Percentiles rank a stretch among this genome's conserved stretches.
These are phyloP conservation scores for Solanum hybrid DNA, from an alignment of 305 asterid species.

Conservation along the genomic window DNA sequence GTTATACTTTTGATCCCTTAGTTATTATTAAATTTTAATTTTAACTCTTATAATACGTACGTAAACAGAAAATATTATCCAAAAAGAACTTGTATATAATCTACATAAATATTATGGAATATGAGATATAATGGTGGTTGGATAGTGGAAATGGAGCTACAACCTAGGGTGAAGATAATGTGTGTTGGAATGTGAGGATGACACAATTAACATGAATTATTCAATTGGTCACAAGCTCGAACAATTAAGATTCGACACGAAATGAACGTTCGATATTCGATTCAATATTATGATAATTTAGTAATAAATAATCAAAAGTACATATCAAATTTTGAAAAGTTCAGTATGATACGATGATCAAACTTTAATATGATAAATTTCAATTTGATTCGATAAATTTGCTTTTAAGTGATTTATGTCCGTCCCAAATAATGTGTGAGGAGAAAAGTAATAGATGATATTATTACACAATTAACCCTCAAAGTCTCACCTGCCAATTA, in stretches of 20 bases:
- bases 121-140: not conserved
- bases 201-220: not conserved
- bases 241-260: not conserved
- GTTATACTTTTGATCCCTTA: not conserved
- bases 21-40: not conserved
- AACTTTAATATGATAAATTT: not conserved
- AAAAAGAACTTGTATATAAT: not conserved
- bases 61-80: not conserved
- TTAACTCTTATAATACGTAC: not conserved
- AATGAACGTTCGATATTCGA: not conserved
- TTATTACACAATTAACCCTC: not conserved
- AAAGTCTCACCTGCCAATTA: not conserved
- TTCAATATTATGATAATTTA: not conserved
- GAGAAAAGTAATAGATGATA: not conserved
- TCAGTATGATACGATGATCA: not conserved
- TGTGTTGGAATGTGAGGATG: not conserved
- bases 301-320: not conserved
- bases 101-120: not conserved
- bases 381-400: not conserved
- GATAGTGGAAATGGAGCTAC: not conserved
- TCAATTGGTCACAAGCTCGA: not conserved
- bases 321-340: not conserved
- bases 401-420: not conserved
- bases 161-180: not conserved
- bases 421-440: not conserved